phyloP scores from a whole-genome alignment of 164 flowering plant species.

The Berberis vulgaris region DNA sequence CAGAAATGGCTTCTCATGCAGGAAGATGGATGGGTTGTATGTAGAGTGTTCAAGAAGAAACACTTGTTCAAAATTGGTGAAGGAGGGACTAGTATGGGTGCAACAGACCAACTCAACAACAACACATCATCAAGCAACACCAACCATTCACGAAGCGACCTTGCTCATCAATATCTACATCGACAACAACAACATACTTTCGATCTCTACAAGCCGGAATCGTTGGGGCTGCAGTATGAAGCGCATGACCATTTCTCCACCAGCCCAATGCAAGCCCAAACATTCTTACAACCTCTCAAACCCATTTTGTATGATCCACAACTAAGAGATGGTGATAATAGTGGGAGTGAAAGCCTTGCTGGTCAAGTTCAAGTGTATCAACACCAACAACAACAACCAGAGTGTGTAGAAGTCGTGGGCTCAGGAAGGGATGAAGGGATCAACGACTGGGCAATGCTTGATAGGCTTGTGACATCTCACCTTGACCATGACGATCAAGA shows the following conservation, averaged over 20 bases:
- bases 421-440: constrained; percentile 19
- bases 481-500: constrained; percentile 5
- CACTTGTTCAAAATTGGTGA: constrained; percentile 60
- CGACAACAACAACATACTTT: constrained; percentile 10
- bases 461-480: constrained; percentile 26
- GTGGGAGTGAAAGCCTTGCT: constrained; percentile 10
- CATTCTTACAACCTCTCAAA: constrained; percentile 28
- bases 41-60: constrained; percentile 92
- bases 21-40: constrained; percentile 98
- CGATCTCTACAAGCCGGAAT: constrained; percentile 31
- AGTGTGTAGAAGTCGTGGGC: constrained; percentile 17
- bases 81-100: neutral
- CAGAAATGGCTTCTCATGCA: constrained; percentile 6
- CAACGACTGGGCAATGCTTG: constrained; percentile 62
- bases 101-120: constrained; percentile 5
- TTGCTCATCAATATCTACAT: constrained; percentile 2
- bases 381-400: constrained; percentile 17
- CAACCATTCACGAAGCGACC: constrained; percentile 17
- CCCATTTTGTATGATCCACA: constrained; percentile 17
- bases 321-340: constrained; percentile 36
- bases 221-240: constrained; percentile 29
- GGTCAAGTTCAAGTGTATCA: constrained; percentile 13
- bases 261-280: constrained; percentile 16
- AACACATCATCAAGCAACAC: constrained; percentile 14
- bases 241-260: neutral